Evolutionary conservation across 768 basidiomycete species (phyloP).

Genomic region (Hypsizygus marmoreus): DNA sequence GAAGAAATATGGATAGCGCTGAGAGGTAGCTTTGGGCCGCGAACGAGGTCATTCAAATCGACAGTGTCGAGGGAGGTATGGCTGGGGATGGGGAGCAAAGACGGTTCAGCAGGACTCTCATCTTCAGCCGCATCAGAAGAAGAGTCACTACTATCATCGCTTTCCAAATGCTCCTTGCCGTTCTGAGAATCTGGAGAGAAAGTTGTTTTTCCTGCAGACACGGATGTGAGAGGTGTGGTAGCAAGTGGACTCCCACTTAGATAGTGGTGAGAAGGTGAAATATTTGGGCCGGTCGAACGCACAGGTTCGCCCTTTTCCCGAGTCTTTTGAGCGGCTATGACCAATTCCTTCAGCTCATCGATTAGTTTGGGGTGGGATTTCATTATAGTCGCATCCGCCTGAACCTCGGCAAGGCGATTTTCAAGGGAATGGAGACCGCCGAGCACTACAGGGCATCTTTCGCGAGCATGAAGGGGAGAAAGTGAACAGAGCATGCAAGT

Average conservation of each 20-base stretch:
- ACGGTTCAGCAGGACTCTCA: not conserved
- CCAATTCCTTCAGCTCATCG: constrained; percentile 39
- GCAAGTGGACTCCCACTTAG: no score
- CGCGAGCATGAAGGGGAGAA: constrained; percentile 47
- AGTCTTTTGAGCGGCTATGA: constrained; percentile 10
- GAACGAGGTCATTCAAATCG: constrained; percentile 39
- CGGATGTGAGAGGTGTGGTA: no score
- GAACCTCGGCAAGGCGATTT: constrained; percentile 46
- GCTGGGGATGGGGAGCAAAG: constrained; percentile 17
- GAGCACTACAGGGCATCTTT: constrained; percentile 48
- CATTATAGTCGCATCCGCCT: constrained; percentile 26
- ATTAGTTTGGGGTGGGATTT: constrained; percentile 33
- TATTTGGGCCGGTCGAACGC: no score
- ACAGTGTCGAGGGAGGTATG: constrained; percentile 29
- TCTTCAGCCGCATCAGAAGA: constrained; percentile 12
- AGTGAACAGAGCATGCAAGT: constrained; percentile 49
- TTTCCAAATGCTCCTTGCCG: no score
- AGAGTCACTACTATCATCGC: not conserved
- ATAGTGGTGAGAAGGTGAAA: no score
- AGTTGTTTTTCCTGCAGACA: no score
- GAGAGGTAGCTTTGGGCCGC: constrained; percentile 34
- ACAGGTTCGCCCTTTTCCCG: no score
- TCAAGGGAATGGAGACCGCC: constrained; percentile 45
- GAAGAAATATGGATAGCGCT: constrained; percentile 37
- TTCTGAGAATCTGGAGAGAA: no score